Conservation (phyloP, 768 basidiomycete species). For the Cytidiella melzeri region DNA sequence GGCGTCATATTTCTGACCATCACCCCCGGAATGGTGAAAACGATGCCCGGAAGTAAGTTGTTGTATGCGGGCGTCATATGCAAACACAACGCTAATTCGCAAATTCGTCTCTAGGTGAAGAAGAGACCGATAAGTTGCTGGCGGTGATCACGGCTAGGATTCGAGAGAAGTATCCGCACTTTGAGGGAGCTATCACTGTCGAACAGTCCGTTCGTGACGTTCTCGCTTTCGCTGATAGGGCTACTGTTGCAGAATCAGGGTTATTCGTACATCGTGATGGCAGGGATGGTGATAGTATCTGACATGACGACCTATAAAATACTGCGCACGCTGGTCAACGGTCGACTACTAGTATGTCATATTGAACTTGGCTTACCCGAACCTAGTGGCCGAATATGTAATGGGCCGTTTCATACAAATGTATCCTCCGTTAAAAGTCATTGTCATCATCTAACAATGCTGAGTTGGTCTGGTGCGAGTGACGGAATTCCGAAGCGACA, state of each 20-base stretch:
- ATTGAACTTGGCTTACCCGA: too few relatives aligned
- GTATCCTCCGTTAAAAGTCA: too few relatives aligned
- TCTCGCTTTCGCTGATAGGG: neutral
- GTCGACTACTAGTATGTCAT: too few relatives aligned
- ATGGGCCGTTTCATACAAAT: too few relatives aligned
- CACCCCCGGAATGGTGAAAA: constrained; percentile 28
- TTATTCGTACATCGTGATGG: neutral
- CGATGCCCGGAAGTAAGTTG: constrained; percentile 1
- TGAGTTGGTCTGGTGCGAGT: too few relatives aligned
- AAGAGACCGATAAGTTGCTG: neutral
- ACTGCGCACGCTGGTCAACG: too few relatives aligned
- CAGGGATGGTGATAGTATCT: neutral
- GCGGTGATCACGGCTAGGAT: neutral
- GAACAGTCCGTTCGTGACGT: neutral
- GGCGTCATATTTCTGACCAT: constrained; percentile 27
- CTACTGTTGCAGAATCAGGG: neutral
- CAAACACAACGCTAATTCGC: neutral
- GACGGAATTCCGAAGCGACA: too few relatives aligned
- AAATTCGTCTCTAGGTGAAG: neutral
- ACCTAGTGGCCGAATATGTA: too few relatives aligned
- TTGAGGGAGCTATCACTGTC: neutral
- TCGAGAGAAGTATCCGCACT: neutral
- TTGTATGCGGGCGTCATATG: neutral
- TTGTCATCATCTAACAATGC: too few relatives aligned
- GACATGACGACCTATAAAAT: too few relatives aligned